These are phyloP conservation scores for Fusarium sp. DNA, from an alignment of 2,329 filamentous ascomycete species.

Conservation along the genomic window DNA sequence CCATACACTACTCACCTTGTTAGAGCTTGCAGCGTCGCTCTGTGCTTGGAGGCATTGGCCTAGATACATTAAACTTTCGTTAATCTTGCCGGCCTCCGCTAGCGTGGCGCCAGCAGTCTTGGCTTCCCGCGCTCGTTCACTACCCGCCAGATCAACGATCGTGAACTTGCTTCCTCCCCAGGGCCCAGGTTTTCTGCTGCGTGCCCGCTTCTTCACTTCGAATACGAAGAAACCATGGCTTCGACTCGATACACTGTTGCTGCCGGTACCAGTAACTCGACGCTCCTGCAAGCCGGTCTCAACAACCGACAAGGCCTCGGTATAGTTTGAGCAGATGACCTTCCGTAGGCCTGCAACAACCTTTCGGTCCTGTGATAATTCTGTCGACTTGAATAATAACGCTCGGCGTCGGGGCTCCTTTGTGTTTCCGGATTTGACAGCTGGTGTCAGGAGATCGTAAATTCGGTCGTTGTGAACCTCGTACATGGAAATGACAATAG, in stretches of 20 bases:
- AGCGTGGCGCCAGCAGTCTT: constrained; percentile 94
- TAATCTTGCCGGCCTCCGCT: constrained; percentile 97
- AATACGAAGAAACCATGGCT: constrained; percentile 97
- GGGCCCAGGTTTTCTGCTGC: constrained; percentile 59
- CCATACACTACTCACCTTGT: constrained; percentile 68
- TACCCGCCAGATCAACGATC: constrained; percentile 92
- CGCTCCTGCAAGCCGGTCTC: constrained; percentile 90
- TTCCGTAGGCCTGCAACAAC: constrained; percentile 93
- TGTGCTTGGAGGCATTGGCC: constrained; percentile 98
- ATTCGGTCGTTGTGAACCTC: constrained; percentile 99
- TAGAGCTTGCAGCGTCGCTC: constrained; percentile 78
- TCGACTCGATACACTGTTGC: constrained; percentile 90
- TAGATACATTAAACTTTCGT: constrained; percentile 97
- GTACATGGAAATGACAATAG: constrained; percentile 95
- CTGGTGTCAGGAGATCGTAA: constrained; percentile 85
- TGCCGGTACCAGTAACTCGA: constrained; percentile 88
- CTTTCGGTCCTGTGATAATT: constrained; percentile 89
- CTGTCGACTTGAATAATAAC: constrained; percentile 91
- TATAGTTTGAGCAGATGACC: constrained; percentile 83
- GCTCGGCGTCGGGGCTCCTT: constrained; percentile 82
- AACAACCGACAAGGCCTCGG: constrained; percentile 88
- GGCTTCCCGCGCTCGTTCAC: constrained; percentile 90
- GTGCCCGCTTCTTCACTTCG: constrained; percentile 85
- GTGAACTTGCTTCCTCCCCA: constrained; percentile 87
- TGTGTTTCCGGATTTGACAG: constrained; percentile 68